phyloP scores from a whole-genome alignment of 257 asterid genomes.

The Fraxinus cuspidata region DNA sequence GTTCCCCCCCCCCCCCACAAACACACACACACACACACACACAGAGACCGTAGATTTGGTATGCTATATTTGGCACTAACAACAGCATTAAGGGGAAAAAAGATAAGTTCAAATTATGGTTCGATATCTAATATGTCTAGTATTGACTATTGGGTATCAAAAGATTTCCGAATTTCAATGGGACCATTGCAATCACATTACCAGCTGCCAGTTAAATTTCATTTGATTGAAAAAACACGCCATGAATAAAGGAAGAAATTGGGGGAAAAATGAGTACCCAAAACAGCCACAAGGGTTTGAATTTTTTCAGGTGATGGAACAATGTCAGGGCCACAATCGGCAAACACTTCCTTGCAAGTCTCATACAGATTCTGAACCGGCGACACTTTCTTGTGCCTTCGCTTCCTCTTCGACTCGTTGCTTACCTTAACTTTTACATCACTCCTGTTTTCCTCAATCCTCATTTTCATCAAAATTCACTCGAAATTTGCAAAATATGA shows the following conservation, averaged over 20 bases:
- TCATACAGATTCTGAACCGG: constrained; percentile 74
- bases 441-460: constrained; percentile 55
- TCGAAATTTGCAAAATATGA: constrained; percentile 4
- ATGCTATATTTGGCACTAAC: too few relatives aligned
- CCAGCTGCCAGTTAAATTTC: background rate
- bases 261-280: constrained; percentile 48
- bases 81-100: too few relatives aligned
- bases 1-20: too few relatives aligned
- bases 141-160: background rate
- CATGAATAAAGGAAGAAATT: background rate
- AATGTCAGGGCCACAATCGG: constrained; percentile 78
- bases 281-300: constrained; percentile 56
- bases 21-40: too few relatives aligned
- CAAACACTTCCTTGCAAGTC: constrained; percentile 73
- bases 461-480: constrained; percentile 49
- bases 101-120: background rate
- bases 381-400: constrained; percentile 42
- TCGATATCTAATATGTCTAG: background rate
- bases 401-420: constrained; percentile 49
- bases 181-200: background rate
- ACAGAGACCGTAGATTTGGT: too few relatives aligned
- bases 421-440: constrained; percentile 51
- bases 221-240: background rate
- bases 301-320: constrained; percentile 74
- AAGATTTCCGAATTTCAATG: background rate